Conservation (phyloP, 2,329 filamentous ascomycete species). For the Aspergillus latus region DNA sequence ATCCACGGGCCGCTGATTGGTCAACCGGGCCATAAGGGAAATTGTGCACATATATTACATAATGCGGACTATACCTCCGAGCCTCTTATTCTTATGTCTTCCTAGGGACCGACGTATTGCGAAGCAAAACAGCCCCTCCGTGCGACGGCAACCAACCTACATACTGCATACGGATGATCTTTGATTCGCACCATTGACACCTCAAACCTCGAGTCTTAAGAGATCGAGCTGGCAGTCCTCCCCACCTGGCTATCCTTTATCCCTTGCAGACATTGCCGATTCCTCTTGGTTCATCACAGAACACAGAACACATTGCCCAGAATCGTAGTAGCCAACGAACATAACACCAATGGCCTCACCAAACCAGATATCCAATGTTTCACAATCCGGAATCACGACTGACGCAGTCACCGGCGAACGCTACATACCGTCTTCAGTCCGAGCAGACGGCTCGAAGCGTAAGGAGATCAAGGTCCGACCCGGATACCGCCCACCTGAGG, state of each 20-base stretch:
- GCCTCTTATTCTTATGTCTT: neutral
- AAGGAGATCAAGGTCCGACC: constrained; percentile 93
- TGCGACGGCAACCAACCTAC: no score
- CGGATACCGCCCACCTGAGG: constrained; percentile 90
- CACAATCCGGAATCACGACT: constrained; percentile 69
- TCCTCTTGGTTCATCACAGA: constrained; percentile 1
- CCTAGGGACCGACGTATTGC: neutral
- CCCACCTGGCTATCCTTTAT: neutral
- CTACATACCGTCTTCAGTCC: constrained; percentile 82
- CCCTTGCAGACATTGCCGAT: neutral
- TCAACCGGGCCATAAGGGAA: constrained; percentile 8
- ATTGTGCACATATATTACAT: constrained; percentile 25
- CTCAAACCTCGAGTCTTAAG: neutral
- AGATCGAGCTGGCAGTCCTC: neutral
- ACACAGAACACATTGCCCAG: neutral
- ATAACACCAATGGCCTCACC: constrained; percentile 41
- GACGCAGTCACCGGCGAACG: constrained; percentile 75
- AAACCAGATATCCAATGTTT: constrained; percentile 43
- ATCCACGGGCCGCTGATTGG: constrained; percentile 43
- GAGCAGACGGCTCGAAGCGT: constrained; percentile 85
- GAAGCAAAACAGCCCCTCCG: neutral
- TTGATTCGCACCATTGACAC: neutral
- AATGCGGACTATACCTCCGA: constrained; percentile 16
- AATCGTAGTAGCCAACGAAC: constrained; percentile 22
- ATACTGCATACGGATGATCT: no score